phyloP scores from a whole-genome alignment of 768 basidiomycete genomes.

The Tylopilus plumbeoviolaceoides region DNA sequence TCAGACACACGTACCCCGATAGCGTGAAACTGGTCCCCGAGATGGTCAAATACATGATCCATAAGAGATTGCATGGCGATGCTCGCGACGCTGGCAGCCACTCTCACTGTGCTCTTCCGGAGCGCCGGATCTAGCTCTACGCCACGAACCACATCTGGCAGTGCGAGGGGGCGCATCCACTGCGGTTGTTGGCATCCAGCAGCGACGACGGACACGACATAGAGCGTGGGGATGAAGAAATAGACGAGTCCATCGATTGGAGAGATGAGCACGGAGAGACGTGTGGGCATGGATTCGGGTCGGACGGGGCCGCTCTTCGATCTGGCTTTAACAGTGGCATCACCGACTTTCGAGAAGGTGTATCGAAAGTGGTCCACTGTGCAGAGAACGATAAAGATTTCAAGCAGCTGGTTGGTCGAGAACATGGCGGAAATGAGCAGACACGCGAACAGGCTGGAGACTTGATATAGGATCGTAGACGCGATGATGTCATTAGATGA shows the following conservation, averaged over 20 bases:
- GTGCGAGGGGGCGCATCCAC: slow-evolving; percentile 1
- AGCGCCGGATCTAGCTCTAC: background rate
- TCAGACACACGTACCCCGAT: slow-evolving; percentile 3
- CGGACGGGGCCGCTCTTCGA: slow-evolving; percentile 5
- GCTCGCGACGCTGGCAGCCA: background rate
- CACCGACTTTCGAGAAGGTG: background rate
- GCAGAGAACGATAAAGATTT: background rate
- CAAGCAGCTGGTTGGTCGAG: background rate
- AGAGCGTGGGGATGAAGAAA: background rate
- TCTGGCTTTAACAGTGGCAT: background rate
- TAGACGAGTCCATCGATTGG: background rate
- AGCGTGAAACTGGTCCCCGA: slow-evolving; percentile 5
- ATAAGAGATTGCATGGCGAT: background rate
- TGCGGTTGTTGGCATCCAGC: slow-evolving; percentile 1
- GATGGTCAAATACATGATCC: background rate
- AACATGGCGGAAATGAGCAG: background rate
- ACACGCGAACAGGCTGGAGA: too few species aligned
- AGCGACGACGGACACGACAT: background rate
- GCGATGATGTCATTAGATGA: background rate
- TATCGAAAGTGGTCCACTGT: background rate
- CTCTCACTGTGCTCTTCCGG: slow-evolving; percentile 1
- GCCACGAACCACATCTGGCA: background rate
- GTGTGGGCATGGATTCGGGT: slow-evolving; percentile 1
- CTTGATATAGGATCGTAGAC: too few species aligned
- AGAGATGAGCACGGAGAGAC: background rate